Evolutionary conservation across 805 yeast species (phyloP).

Genomic region (Cyberlindnera xishuangbannaensis): DNA sequence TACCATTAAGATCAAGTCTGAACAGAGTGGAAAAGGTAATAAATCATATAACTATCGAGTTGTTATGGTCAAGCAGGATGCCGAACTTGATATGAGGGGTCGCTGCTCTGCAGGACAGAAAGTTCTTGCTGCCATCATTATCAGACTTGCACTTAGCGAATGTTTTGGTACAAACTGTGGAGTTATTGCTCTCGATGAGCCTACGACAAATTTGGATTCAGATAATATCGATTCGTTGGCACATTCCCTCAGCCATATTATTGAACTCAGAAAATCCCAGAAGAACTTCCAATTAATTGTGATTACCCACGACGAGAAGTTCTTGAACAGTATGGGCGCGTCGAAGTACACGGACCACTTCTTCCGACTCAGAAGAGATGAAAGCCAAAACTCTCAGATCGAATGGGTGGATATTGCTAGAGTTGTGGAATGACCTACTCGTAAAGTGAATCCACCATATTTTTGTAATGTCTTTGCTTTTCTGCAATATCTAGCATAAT

Average conservation of each 20-base stretch:
- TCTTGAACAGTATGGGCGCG: slow-evolving; percentile 80
- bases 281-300: slow-evolving; percentile 90
- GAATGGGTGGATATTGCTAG: slow-evolving; percentile 44
- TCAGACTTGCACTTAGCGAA: slow-evolving; percentile 88
- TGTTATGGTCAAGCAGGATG: slow-evolving; percentile 89
- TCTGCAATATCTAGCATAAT: slow-evolving; percentile 32
- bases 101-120: slow-evolving; percentile 98
- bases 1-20: slow-evolving; percentile 79
- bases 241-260: slow-evolving; percentile 65
- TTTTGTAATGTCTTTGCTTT: slow-evolving; percentile 28
- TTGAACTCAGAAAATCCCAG: slow-evolving; percentile 69
- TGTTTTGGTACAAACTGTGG: slow-evolving; percentile 95
- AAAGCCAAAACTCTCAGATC: slow-evolving; percentile 74
- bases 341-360: slow-evolving; percentile 81
- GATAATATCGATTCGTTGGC: slow-evolving; percentile 90
- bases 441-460: slow-evolving; percentile 14
- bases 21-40: slow-evolving; percentile 39
- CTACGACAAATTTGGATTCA: slow-evolving; percentile 84
- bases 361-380: slow-evolving; percentile 75
- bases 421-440: slow-evolving; percentile 16
- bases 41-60: slow-evolving; percentile 82
- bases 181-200: slow-evolving; percentile 93
- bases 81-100: slow-evolving; percentile 96
- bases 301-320: slow-evolving; percentile 94
- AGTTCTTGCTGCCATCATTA: slow-evolving; percentile 86